Evolutionary conservation across 768 basidiomycete species (phyloP), one percentile per base, ranked within the genome.

Genomic region (Russula griseocarnosa): DNA sequence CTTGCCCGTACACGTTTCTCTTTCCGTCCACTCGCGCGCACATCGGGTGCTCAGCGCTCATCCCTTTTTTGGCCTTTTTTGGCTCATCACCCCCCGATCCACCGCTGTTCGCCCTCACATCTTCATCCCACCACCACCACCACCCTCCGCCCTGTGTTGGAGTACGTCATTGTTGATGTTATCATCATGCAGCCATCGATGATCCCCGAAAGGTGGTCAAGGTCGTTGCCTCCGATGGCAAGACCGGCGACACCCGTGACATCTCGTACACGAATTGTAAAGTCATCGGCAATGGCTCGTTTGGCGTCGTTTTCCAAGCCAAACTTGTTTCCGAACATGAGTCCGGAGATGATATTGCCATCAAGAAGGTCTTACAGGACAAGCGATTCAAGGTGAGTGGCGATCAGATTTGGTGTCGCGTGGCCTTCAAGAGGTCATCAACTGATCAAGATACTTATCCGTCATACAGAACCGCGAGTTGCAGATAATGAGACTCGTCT

Each of bases 301-400:
- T 99, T 72, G 97, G 97, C 70, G 95, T 99, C 75, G 97, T 99
- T 67, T 98, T 95, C 76, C 92, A 94, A 69, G 96, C 95, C 63
- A 93, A 86, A 77, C 85, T 98, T 60, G 80, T 94, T 55, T 80
- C 81, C 16, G 81, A 81, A 9, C 77, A 81, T 50, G 83, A 85
- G 71, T 84, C 83, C 38, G 79, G 79, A 22, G 89, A 90, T 63
- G 94, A 98, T 70, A 97, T 99, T 73, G 97, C 97, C 55, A 99
- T 99, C 84, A 99, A 99, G 92, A 98, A 98, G 82, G 97, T 99
- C 56, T 78, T 99, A 66, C 97, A 99, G 82, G 97, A 99, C 80
- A 99, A 99, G 83, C 86, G 97, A 70, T 99, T 99, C 90, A 99
- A 99, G 92, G 96, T 95, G 66, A 67, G 83, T 78, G n/a, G 28